Percentiles rank a stretch among this genome's conserved stretches.
phyloP scores from a whole-genome alignment of 139 green algal genomes.

The Choricystis sp. region DNA sequence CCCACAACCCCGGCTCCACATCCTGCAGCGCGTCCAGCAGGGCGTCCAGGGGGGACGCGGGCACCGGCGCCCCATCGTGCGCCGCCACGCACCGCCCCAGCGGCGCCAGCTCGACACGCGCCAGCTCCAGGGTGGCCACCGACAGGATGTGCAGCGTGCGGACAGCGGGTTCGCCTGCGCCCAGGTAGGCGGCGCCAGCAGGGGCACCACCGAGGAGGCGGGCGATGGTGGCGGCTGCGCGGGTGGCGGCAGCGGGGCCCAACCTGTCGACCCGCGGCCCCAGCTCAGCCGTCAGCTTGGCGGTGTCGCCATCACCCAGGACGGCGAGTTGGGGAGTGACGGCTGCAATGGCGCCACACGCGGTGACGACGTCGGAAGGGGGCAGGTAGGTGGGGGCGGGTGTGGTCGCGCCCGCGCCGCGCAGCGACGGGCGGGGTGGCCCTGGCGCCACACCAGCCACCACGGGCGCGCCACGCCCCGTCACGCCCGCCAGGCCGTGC shows the following conservation, averaged over 20 bases:
- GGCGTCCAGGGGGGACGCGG: constrained; percentile 7
- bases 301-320: constrained; percentile 3
- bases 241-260: background rate
- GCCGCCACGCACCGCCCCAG: constrained; percentile 7
- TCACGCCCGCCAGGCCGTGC: constrained; percentile 25
- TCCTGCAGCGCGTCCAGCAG: constrained; percentile 18
- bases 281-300: constrained; percentile 10
- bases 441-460: background rate
- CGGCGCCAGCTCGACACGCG: constrained; percentile 5
- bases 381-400: background rate
- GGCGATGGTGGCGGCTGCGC: constrained; percentile 1
- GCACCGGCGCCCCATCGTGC: constrained; percentile 5
- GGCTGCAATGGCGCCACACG: constrained; percentile 9
- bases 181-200: too few species aligned
- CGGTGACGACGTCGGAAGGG: background rate
- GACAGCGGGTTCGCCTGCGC: constrained; percentile 1
- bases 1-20: background rate
- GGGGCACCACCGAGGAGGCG: background rate
- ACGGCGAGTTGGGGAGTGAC: constrained; percentile 18
- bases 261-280: constrained; percentile 13
- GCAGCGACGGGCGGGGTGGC: background rate
- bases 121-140: constrained; percentile 12
- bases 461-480: too few species aligned
- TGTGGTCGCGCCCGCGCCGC: background rate
- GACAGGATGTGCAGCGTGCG: constrained; percentile 19